Conservation (phyloP, 2,329 filamentous ascomycete genomes). For the Arachnomyces sp. region DNA sequence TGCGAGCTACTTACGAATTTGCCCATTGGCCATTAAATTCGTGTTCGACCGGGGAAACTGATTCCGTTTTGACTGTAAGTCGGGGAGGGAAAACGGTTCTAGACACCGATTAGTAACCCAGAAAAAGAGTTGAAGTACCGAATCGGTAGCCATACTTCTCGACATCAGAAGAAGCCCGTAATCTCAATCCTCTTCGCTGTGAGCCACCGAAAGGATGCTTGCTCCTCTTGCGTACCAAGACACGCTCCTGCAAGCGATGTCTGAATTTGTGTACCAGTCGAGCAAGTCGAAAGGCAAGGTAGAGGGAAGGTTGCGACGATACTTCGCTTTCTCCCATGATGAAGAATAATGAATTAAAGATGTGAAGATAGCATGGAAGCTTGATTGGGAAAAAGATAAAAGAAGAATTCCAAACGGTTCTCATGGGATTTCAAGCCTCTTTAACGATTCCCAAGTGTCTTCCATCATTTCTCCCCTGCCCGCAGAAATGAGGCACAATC, state of each 20-base stretch:
- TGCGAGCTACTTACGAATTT: not conserved
- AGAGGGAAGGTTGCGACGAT: slow-evolving; percentile 3
- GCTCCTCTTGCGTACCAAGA: not conserved
- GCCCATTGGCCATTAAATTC: slow-evolving; percentile 1
- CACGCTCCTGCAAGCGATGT: slow-evolving; percentile 3
- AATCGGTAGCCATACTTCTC: slow-evolving; percentile 3
- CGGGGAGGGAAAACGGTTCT: slow-evolving; percentile 1
- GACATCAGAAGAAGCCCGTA: slow-evolving; percentile 1
- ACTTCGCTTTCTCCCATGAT: slow-evolving; percentile 1
- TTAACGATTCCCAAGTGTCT: no score
- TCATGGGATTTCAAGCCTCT: no score
- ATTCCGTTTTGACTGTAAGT: not conserved
- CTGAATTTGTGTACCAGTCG: slow-evolving; percentile 4
- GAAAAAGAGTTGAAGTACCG: not conserved
- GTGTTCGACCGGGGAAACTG: not conserved
- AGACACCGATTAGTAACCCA: not conserved
- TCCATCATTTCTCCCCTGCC: no score
- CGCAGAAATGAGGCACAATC: no score
- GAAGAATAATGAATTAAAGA: no score
- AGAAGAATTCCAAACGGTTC: no score
- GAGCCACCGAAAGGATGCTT: slow-evolving; percentile 2
- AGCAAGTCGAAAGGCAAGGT: slow-evolving; percentile 3
- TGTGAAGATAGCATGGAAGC: no score
- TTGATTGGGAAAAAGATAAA: no score
- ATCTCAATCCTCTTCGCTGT: slow-evolving; percentile 10